Evolutionary conservation across 129 eudicot species (phyloP).

Genomic region (Lonicera japonica): DNA sequence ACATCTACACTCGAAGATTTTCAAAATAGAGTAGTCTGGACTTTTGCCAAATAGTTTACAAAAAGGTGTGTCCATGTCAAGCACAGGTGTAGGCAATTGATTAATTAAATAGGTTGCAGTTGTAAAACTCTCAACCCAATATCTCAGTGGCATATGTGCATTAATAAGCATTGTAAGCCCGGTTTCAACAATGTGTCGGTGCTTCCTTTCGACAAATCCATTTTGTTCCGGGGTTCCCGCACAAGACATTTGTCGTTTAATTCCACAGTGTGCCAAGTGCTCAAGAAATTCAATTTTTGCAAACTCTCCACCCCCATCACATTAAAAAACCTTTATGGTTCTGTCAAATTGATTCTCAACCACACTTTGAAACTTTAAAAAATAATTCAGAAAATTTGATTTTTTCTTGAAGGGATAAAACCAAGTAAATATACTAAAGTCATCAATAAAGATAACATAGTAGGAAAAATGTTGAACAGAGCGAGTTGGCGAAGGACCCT

Average conservation of each 20-base stretch:
- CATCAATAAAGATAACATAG: slow-evolving; percentile 2
- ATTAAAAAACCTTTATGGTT: not conserved
- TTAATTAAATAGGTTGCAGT: no score
- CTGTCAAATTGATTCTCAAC: not conserved
- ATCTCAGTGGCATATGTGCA: no score
- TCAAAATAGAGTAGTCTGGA: not conserved
- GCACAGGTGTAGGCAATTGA: not conserved
- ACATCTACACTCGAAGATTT: no score
- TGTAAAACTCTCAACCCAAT: no score
- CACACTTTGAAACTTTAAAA: not conserved
- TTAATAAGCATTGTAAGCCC: no score
- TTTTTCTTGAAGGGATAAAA: not conserved
- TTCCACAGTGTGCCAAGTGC: not conserved
- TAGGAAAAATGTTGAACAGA: not conserved
- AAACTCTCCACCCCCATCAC: slow-evolving; percentile 4
- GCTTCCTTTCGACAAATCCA: not conserved
- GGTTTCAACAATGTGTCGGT: not conserved
- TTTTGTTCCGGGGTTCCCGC: not conserved
- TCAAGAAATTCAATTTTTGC: not conserved
- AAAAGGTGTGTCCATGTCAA: not conserved
- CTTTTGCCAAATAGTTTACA: not conserved
- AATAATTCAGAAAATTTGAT: not conserved
- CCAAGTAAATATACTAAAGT: not conserved
- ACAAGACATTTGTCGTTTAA: not conserved
- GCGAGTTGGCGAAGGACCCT: not conserved